Evolutionary conservation across 495 filamentous ascomycete species (phyloP).

Genomic region (Neurospora intermedia): DNA sequence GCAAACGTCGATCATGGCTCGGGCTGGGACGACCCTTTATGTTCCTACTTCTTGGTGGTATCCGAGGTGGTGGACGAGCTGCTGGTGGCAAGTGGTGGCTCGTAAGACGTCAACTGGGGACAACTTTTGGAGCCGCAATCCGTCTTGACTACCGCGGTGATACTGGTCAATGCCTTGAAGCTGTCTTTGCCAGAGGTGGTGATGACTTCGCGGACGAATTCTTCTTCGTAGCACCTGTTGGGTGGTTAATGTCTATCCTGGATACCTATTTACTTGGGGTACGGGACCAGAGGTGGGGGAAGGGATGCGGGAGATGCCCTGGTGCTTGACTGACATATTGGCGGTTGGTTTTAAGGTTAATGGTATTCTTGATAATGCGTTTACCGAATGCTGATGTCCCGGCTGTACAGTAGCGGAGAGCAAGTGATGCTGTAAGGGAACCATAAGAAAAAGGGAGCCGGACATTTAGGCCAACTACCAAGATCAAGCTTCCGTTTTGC

Average conservation of each 20-base stretch:
- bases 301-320: not conserved
- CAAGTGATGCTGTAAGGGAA: not conserved
- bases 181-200: not conserved
- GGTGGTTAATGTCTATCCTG: not conserved
- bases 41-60: not conserved
- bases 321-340: not conserved
- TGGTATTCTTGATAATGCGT: not conserved
- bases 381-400: not conserved
- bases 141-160: not conserved
- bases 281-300: not conserved
- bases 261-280: not conserved
- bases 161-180: too few species aligned
- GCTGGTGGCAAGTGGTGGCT: not conserved
- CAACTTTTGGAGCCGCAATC: not conserved
- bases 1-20: not conserved
- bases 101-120: not conserved
- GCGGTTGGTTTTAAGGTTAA: not conserved
- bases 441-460: not conserved
- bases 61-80: not conserved
- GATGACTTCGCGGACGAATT: not conserved
- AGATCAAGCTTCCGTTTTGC: not conserved
- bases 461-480: not conserved
- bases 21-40: not conserved
- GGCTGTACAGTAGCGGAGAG: not conserved
- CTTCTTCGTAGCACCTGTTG: not conserved